Percentiles rank a stretch among this genome's conserved stretches.
Conservation (phyloP, 495 filamentous ascomycete genomes). For the Symbiotaphrina buchneri region DNA sequence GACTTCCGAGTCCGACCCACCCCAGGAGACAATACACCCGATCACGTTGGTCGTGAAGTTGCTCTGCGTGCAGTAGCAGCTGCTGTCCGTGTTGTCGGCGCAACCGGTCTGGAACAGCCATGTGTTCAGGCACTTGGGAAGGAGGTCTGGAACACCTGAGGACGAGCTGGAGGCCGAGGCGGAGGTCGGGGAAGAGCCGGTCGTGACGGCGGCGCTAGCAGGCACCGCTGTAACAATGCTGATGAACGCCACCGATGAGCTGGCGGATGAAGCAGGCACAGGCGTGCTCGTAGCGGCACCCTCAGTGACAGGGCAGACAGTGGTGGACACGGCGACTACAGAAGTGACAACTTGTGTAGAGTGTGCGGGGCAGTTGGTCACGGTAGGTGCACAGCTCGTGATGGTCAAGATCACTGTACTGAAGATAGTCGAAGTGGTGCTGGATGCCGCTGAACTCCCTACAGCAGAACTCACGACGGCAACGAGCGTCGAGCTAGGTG, state of each 20-base stretch:
- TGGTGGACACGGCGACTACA: constrained; percentile 10
- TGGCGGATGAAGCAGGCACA: background rate
- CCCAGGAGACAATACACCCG: constrained; percentile 60
- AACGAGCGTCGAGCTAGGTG: no score
- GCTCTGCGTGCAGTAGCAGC: constrained; percentile 71
- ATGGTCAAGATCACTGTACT: constrained; percentile 12
- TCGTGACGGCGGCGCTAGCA: constrained; percentile 1
- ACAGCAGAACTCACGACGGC: no score
- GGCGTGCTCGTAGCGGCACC: background rate
- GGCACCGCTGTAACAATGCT: background rate
- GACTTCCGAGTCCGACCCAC: constrained; percentile 38
- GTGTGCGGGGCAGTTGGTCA: constrained; percentile 15
- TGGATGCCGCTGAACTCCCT: no score
- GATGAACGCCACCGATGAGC: background rate
- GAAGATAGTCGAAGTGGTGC: constrained; percentile 14
- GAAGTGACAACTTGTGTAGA: constrained; percentile 12
- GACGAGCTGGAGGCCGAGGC: constrained; percentile 10
- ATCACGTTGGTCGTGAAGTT: constrained; percentile 62
- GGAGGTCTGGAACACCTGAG: constrained; percentile 39
- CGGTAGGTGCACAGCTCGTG: constrained; percentile 9
- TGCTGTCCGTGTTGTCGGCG: constrained; percentile 57
- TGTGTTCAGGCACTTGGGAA: constrained; percentile 85
- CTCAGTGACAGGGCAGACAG: constrained; percentile 6
- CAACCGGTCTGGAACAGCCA: constrained; percentile 60
- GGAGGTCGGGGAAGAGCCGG: constrained; percentile 8